Conservation (phyloP, 495 filamentous ascomycete species). For the Aspergillus leporis region DNA sequence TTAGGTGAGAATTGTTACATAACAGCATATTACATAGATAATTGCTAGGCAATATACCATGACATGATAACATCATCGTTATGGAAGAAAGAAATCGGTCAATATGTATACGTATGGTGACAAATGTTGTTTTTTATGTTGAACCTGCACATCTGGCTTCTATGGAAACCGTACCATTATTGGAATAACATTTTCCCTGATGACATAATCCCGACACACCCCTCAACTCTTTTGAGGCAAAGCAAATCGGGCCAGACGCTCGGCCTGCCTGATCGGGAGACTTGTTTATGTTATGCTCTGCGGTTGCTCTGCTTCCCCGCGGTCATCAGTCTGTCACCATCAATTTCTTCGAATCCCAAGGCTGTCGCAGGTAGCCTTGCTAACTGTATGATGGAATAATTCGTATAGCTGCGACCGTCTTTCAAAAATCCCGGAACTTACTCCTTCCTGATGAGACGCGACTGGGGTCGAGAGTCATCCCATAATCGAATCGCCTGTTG, state of each 20-base stretch:
- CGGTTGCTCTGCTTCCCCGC: constrained; percentile 25
- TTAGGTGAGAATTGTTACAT: background rate
- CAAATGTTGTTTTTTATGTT: background rate
- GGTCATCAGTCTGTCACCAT: constrained; percentile 15
- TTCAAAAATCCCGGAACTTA: background rate
- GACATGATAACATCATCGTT: no score
- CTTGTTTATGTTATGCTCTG: constrained; percentile 35
- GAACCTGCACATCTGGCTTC: constrained; percentile 2
- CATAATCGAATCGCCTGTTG: constrained; percentile 16
- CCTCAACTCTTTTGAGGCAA: background rate
- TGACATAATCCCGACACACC: constrained; percentile 11
- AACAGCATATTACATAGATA: background rate
- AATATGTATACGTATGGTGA: background rate
- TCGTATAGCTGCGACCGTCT: background rate
- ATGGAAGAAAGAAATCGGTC: no score
- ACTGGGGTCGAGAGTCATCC: constrained; percentile 6
- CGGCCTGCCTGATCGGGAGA: constrained; percentile 35
- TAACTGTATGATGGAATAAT: constrained; percentile 2
- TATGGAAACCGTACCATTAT: background rate
- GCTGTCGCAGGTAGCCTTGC: background rate
- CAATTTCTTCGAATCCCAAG: background rate
- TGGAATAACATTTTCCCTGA: constrained; percentile 11
- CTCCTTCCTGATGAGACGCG: constrained; percentile 11
- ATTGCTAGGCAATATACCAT: no score
- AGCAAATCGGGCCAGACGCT: constrained; percentile 3